Evolutionary conservation across 768 basidiomycete genomes (phyloP), one percentile per base, ranked within the genome.

Genomic region (Butyriboletus loyo): DNA sequence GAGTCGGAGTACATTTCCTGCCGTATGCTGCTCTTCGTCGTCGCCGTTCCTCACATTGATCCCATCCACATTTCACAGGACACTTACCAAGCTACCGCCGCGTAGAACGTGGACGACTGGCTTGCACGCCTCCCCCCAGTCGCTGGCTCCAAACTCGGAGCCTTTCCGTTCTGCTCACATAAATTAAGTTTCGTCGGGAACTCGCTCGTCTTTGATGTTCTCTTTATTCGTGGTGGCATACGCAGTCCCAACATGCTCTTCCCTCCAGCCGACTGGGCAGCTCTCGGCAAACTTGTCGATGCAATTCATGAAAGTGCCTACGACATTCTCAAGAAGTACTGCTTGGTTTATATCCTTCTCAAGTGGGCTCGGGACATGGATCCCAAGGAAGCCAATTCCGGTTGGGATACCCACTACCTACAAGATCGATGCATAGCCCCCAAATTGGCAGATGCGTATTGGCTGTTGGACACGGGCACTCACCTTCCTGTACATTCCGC

Each of bases 371-470:
- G 79, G 60, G 87, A 90, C 62, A 82, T 78, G 14, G 87, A 90
- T 64, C 78, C 80, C 6, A 70, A 64, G 73, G 87, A 76, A 63
- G 34, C 40, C 11, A 59, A 56, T 35, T 19, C 59, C 9, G 53
- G 62, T 15, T 67, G 64, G 65, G 75, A 55, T 60, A 36, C 17
- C 19, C 67, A 53, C 74, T 89, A 73, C 69, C 72, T 63, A 48
- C 73, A 67, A 67, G 81, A 66, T 19, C 72, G 78, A 27, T 82
- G 78, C 60, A 85, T 93, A 54, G 83, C 87, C 5, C 85, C 88
- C 3, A 89, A 91, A 60, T 92, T 92, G 42, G 81, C 87, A n/a
- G 86, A 89, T 71, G 90, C 91, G 62, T 92, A 92, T 72, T 93
- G 87, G 86, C 72, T 82, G 66, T 72, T 93, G 53, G 91, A 93